Base-by-base conservation (phyloP, 169 alveolate genomes). In the Pseudocohnilembus persalinus region DNA sequence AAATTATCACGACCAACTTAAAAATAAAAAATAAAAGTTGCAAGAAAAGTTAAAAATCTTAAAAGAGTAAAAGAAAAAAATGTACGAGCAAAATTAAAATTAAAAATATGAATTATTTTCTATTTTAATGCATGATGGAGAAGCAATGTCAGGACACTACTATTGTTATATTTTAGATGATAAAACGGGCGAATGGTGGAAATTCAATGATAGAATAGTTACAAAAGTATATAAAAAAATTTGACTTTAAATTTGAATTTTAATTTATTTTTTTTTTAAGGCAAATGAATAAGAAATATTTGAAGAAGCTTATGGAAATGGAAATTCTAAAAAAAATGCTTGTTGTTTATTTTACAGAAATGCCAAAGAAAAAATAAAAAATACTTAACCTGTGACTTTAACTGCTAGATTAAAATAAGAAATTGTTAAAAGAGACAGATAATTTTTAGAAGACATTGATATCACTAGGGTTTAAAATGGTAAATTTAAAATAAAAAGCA, bases 181-280 rank as follows among this genome's bases (percentile, higher is more conserved):
- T 20, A 30, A 77, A 68, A 29, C 29, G 27, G n/a, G 49, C 16
- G 29, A 63, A 28, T 84, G 89, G 89, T 84, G 68, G 77, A 84
- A 84, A 78, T 84, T 73, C 26, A 84, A 84, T 84, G 89, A 84
- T 68, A 76, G 84, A 68, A 73, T 73, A 25, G 89, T 84, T 31
- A 84, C 89, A 0, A 33, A 84, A 30, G 88, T 83, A n/a, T n/a
- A n/a, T n/a, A n/a, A n/a, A n/a, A n/a, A n/a, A n/a, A n/a, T n/a
- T n/a, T n/a, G n/a, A n/a, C n/a, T n/a, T n/a, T n/a, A n/a, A n/a
- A n/a, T n/a, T n/a, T n/a, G n/a, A 4, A 75, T 28, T 4, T 35
- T 31, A 75, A 64, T 33, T 26, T 31, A 32, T 33, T 31, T 25
- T 31, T 0, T 11, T 20, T 11, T 11, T 49, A 49, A 49, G 68